phyloP scores from a whole-genome alignment of 176 grass and related monocot genomes.

The Avena insularis region DNA sequence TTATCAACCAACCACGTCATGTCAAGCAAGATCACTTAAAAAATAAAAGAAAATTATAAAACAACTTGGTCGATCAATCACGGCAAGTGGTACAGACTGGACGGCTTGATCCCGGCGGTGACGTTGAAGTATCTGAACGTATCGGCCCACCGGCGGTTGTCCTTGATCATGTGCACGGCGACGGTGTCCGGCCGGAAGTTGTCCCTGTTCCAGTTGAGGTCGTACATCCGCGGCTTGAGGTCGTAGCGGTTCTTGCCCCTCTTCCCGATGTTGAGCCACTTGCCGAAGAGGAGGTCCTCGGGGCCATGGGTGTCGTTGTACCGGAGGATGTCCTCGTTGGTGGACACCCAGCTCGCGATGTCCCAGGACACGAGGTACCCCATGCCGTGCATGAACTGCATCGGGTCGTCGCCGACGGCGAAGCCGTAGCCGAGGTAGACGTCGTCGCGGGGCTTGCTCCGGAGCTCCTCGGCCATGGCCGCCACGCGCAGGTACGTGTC shows the following conservation, averaged over 20 bases:
- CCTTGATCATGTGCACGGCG: constrained; percentile 85
- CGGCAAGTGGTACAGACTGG: constrained; percentile 47
- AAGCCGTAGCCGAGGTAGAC: constrained; percentile 68
- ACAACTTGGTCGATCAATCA: constrained; percentile 28
- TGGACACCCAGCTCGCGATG: constrained; percentile 57
- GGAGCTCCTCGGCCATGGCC: constrained; percentile 48
- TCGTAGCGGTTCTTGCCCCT: constrained; percentile 62
- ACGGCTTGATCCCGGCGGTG: constrained; percentile 40
- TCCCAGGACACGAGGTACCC: constrained; percentile 83
- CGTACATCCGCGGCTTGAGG: constrained; percentile 71
- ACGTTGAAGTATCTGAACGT: constrained; percentile 77
- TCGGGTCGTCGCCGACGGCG: constrained; percentile 59
- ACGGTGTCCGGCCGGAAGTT: constrained; percentile 67
- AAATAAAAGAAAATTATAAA: not conserved
- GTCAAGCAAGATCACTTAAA: not conserved
- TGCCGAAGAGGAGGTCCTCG: constrained; percentile 75
- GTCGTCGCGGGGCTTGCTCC: constrained; percentile 53
- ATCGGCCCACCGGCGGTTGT: constrained; percentile 62
- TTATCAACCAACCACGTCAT: constrained; percentile 3
- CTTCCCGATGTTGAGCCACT: constrained; percentile 61
- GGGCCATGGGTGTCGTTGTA: constrained; percentile 61
- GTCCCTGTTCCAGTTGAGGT: constrained; percentile 58
- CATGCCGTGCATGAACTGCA: constrained; percentile 88
- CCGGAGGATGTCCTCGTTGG: constrained; percentile 46
- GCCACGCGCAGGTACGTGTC: constrained; percentile 64